phyloP scores from a whole-genome alignment of 75 land plant species.

The Picea sitchensis region DNA sequence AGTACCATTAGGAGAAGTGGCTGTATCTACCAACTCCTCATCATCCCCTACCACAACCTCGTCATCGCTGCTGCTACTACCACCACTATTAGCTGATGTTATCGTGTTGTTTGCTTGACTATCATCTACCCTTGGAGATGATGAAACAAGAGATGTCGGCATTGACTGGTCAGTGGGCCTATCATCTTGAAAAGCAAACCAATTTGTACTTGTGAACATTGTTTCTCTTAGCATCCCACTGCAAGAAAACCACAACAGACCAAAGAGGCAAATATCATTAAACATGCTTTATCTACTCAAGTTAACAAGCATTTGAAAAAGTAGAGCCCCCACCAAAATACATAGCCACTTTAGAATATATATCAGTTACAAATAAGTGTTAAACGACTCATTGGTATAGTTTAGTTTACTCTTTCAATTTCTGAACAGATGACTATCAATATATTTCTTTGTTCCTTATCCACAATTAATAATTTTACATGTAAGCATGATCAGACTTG shows the following conservation, averaged over 20 bases:
- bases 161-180: conserved; percentile 34
- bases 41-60: conserved; percentile 51
- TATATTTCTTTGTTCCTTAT: background rate
- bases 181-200: conserved; percentile 95
- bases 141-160: conserved; percentile 38
- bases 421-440: background rate
- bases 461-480: background rate
- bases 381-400: background rate
- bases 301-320: too few species aligned
- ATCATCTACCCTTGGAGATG: conserved; percentile 45
- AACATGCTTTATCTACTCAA: too few species aligned
- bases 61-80: conserved; percentile 35
- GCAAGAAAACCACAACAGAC: conserved; percentile 11
- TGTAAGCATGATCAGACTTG: background rate
- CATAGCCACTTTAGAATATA: too few species aligned
- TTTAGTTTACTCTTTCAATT: background rate
- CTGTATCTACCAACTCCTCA: conserved; percentile 58
- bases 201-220: conserved; percentile 66
- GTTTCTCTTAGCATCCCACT: conserved; percentile 50
- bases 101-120: conserved; percentile 10
- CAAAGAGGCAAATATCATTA: background rate
- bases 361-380: background rate
- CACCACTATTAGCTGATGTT: conserved; percentile 19
- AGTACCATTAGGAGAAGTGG: conserved; percentile 30
- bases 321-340: too few species aligned